Evolutionary conservation across 495 filamentous ascomycete genomes (phyloP), one percentile per base, ranked within the genome.

Genomic region (Collariella sp.): DNA sequence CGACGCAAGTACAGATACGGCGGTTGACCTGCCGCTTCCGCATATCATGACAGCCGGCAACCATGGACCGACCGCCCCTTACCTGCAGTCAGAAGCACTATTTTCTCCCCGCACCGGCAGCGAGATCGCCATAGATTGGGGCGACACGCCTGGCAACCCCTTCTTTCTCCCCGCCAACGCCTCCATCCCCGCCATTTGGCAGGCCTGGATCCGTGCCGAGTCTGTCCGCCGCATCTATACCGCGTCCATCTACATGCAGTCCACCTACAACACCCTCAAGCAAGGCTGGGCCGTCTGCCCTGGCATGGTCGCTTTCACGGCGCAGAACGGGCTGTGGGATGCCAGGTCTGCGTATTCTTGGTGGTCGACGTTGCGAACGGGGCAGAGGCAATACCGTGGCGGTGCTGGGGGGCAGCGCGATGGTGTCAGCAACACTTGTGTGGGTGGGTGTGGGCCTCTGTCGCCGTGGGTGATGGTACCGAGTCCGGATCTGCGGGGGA

Each of bases 161-260:
- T 41, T 39, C 12, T 22, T 29, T 34, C 16, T n/a, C 66, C 68
- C 4, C 70, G 65, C 34, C 70, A 68, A 9, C 68, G 66, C 41
- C 7, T 3, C 19, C 16, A 19, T 33, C 15, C 9, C 34, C 23
- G 13, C 40, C 20, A 41, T 56, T 18, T 72, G 66, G 58, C 68
- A 64, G 10, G 67, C 72, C 1, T 74, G 69, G 55, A 64, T 74
- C 23, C 35, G 66, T 0, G 52, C 68, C 3, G 71, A 73, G 61
- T 70, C 64, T 18, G 60, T 65, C 12, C 60, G 71, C 15, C 62
- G 71, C 24, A 61, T 59, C 22, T 72, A 63, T 50, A 44, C 65
- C 20, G 45, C 63, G 9, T 58, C 62, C 0, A 58, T 34, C 12
- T 55, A 51, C 39, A 38, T 65, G 34, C 61, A 61, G 42, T 52